phyloP scores from a whole-genome alignment of 2,329 filamentous ascomycete genomes.

The Byssothecium circinans region DNA sequence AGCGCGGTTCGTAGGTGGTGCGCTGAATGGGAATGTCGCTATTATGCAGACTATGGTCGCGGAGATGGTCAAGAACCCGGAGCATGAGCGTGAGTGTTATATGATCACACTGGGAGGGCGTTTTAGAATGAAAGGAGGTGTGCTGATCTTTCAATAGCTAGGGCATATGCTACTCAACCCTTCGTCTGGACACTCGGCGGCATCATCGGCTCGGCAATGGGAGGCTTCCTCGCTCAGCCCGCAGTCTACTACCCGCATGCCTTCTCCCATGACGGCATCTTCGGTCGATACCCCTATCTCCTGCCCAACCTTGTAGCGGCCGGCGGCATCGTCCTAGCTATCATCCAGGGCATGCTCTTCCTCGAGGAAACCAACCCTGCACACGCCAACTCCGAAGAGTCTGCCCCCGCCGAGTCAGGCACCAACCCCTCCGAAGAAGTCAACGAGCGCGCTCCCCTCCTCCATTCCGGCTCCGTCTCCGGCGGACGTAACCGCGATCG shows the following conservation, averaged over 20 bases:
- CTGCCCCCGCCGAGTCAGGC: constrained; percentile 64
- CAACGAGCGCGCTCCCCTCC: constrained; percentile 68
- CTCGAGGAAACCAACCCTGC: constrained; percentile 85
- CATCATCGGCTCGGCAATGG: constrained; percentile 82
- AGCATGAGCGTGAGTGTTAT: constrained; percentile 74
- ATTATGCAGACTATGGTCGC: constrained; percentile 92
- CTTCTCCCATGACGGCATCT: constrained; percentile 70
- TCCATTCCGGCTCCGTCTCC: constrained; percentile 52
- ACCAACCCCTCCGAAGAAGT: constrained; percentile 54
- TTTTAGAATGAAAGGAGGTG: background rate
- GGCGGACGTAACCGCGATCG: constrained; percentile 38
- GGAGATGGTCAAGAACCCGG: constrained; percentile 84
- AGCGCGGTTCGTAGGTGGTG: constrained; percentile 75
- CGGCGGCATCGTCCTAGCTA: constrained; percentile 72
- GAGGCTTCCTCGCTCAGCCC: constrained; percentile 82
- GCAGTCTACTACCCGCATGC: constrained; percentile 70
- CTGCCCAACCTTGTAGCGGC: constrained; percentile 87
- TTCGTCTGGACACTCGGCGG: constrained; percentile 92
- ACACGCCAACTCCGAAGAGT: constrained; percentile 51
- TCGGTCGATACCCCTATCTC: constrained; percentile 80
- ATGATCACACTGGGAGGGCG: background rate
- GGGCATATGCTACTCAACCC: constrained; percentile 87
- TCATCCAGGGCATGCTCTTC: constrained; percentile 75
- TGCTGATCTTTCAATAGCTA: constrained; percentile 54
- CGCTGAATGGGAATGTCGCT: constrained; percentile 88